phyloP scores from a whole-genome alignment of 2,329 filamentous ascomycete species.

The Hypoxylon sp. region DNA sequence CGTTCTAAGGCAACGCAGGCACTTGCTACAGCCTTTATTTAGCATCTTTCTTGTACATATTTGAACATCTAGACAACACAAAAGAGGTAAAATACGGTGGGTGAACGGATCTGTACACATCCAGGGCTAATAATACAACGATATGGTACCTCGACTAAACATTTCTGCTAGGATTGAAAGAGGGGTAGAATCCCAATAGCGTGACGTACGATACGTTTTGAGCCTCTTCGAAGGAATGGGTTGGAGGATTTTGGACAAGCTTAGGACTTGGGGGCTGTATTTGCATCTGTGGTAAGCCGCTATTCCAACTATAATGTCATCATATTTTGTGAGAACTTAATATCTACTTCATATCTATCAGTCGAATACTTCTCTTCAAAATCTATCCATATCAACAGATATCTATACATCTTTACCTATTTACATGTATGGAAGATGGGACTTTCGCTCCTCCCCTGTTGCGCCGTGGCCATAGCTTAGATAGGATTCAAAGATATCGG shows the following conservation, averaged over 20 bases:
- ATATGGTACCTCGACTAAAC: slow-evolving; percentile 17
- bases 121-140: slow-evolving; percentile 28
- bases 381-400: background rate
- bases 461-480: background rate
- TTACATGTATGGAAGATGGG: too few relatives aligned
- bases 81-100: slow-evolving; percentile 9
- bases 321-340: slow-evolving; percentile 5
- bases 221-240: background rate
- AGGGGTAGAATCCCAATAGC: background rate
- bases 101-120: slow-evolving; percentile 19
- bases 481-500: background rate
- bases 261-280: background rate
- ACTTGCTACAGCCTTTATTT: slow-evolving; percentile 2
- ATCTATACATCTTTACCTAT: background rate
- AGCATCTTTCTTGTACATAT: slow-evolving; percentile 38
- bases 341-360: background rate
- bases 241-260: slow-evolving; percentile 1
- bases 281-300: background rate
- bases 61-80: slow-evolving; percentile 10
- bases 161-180: background rate
- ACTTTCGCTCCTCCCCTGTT: background rate
- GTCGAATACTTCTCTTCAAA: background rate
- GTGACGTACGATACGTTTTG: background rate
- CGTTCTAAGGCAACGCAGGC: background rate
- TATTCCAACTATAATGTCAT: background rate